Evolutionary conservation across 1,139 yeast species (phyloP).

Genomic region (Saccharomyces hybrid): DNA sequence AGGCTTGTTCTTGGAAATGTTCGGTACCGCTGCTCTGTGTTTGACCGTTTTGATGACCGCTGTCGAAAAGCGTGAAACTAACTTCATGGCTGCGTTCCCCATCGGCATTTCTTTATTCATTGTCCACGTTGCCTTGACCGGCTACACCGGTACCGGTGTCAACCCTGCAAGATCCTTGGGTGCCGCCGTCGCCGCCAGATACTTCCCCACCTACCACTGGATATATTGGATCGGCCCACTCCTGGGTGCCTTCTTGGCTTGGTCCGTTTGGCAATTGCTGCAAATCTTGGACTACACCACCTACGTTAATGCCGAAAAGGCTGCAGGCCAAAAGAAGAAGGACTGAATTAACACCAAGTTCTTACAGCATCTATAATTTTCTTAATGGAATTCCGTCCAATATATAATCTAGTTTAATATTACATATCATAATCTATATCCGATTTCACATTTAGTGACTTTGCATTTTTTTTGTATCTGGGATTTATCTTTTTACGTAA

Average conservation of each 20-base stretch:
- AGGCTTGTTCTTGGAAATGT: conserved; percentile 75
- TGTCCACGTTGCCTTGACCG: conserved; percentile 74
- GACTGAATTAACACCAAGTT: background rate
- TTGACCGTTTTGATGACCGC: conserved; percentile 72
- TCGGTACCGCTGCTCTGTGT: conserved; percentile 66
- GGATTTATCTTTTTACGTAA: background rate
- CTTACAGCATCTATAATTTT: background rate
- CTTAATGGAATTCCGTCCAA: background rate
- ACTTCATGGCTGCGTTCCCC: conserved; percentile 70
- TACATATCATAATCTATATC: background rate
- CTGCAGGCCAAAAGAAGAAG: conserved; percentile 6
- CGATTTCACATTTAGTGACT: background rate
- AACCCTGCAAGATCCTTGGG: conserved; percentile 88
- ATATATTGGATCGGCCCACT: conserved; percentile 85
- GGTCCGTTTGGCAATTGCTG: conserved; percentile 56
- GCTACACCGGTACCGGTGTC: conserved; percentile 82
- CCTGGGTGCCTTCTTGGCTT: conserved; percentile 59
- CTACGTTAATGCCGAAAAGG: conserved; percentile 5
- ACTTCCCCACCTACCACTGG: conserved; percentile 80
- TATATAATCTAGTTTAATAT: background rate
- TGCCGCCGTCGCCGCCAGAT: conserved; percentile 61
- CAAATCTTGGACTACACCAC: conserved; percentile 48
- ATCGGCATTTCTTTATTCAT: conserved; percentile 75
- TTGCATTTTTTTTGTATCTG: background rate
- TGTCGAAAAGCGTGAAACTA: conserved; percentile 70